Evolutionary conservation across 83 land plant genomes (phyloP), one percentile per base, ranked within the genome.

Genomic region (Larix sibirica): DNA sequence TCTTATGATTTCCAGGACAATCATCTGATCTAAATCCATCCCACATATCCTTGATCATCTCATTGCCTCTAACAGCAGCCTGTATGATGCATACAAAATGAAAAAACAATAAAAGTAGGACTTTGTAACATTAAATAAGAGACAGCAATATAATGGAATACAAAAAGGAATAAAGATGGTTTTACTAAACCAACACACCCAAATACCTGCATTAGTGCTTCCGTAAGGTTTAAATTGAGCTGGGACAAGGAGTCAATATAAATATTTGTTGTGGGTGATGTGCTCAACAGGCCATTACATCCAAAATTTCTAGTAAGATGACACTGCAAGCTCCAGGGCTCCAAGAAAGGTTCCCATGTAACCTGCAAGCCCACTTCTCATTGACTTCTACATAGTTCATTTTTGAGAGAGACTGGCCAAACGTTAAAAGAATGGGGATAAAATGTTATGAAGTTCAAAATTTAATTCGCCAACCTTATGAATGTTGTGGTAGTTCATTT

Each of bases 261-360:
- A 26, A 96, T 69, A 75, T 92, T 90, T 17, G 91, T 90, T 17
- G 69, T n/a, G 23, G 86, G 40, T 64, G 75, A 67, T 21, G 71
- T 65, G 62, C 70, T 79, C 47, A 87, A 47, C 9, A 85, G 73
- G 79, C 69, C 75, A 80, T 64, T 80, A 6, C 20, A 42, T 18
- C 79, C 88, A 69, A 83, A 61, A 14, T 81, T 81, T 47, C 82
- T 84, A 14, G 26, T 36, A 59, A 96, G 50, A 2, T 33, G 75
- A 50, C 92, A 77, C 79, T 86, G 83, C 67, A 96, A 86, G 70
- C 75, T 81, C 95, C 99, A 94, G 21, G 97, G 97, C 83, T 98
- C 99, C 58, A 98, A 59, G 79, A 96, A 90, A 44, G 99, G 99
- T 89, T 98, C 99, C 99, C 97, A 96, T 67, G 89, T 83, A 60